phyloP scores from a whole-genome alignment of 371 early-diverging fungal species.

The Lichtheimia ornata region DNA sequence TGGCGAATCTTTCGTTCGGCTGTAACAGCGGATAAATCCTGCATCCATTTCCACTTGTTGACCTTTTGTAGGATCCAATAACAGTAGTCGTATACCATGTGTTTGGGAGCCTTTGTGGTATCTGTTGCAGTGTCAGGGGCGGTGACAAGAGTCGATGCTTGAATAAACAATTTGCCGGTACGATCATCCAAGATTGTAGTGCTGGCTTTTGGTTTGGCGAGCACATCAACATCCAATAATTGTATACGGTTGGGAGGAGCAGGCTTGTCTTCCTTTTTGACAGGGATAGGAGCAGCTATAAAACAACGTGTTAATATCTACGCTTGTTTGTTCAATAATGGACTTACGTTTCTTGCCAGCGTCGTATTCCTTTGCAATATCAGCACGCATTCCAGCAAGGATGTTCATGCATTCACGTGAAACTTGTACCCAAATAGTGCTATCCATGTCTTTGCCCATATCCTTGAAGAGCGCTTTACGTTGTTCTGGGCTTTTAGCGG shows the following conservation, averaged over 20 bases:
- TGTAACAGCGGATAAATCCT: conserved; percentile 32
- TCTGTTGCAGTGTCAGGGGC: conserved; percentile 8
- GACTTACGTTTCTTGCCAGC: conserved; percentile 24
- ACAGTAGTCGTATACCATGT: conserved; percentile 22
- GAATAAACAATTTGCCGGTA: conserved; percentile 19
- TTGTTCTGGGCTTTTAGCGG: conserved; percentile 29
- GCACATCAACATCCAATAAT: conserved; percentile 21
- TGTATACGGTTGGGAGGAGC: conserved; percentile 22
- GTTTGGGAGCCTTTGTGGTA: conserved; percentile 19
- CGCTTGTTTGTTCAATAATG: neutral
- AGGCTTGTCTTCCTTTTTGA: conserved; percentile 13
- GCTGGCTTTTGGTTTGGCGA: conserved; percentile 14
- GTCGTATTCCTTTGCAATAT: conserved; percentile 33
- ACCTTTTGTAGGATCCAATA: conserved; percentile 16
- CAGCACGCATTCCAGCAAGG: conserved; percentile 27
- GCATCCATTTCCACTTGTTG: conserved; percentile 24
- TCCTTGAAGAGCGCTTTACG: conserved; percentile 40
- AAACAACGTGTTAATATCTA: neutral
- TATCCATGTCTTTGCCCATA: conserved; percentile 27
- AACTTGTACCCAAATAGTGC: conserved; percentile 52
- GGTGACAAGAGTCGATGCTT: conserved; percentile 11
- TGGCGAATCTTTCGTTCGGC: conserved; percentile 30
- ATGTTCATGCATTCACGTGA: conserved; percentile 41
- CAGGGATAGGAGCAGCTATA: conserved; percentile 19
- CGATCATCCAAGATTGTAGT: conserved; percentile 24